A percentile compares a stretch with the other conserved stretches of the same genome.
Evolutionary conservation across 108 stramenopile genomes (phyloP).

Genomic region (Chaetoceros muelleri): DNA sequence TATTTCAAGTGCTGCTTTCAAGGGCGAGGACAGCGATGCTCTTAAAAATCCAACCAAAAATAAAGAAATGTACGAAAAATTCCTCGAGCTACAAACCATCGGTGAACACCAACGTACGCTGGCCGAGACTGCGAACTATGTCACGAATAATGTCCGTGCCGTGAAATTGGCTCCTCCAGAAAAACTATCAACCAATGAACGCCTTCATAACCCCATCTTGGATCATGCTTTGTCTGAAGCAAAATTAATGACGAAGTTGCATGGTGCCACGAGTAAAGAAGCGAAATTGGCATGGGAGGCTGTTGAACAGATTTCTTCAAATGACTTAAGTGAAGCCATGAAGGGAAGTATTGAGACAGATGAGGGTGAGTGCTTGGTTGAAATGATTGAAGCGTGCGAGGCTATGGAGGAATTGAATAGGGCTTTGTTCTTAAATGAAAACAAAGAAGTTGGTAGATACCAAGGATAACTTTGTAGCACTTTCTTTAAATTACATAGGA

Average conservation of each 20-base stretch:
- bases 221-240: constrained; percentile 1
- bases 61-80: not conserved
- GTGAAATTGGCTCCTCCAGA: not conserved
- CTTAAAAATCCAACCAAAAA: not conserved
- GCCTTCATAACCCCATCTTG: not conserved
- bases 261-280: constrained; percentile 19
- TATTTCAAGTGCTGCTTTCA: not conserved
- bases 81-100: not conserved
- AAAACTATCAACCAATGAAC: not conserved
- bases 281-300: constrained; percentile 44
- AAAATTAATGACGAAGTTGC: not conserved
- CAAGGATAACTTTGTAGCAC: not conserved
- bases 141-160: not conserved
- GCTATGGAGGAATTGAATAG: constrained; percentile 45
- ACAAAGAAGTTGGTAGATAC: not conserved
- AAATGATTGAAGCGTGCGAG: constrained; percentile 42
- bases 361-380: constrained; percentile 43
- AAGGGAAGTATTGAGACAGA: constrained; percentile 14
- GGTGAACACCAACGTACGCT: not conserved
- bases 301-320: constrained; percentile 34
- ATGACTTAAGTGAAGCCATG: constrained; percentile 16
- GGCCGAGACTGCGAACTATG: not conserved
- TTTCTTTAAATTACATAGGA: too few relatives aligned
- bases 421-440: constrained; percentile 9
- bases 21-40: not conserved